These are phyloP conservation scores for Solanum chacoense DNA, from an alignment of 305 asterid genomes.

Conservation along the genomic window DNA sequence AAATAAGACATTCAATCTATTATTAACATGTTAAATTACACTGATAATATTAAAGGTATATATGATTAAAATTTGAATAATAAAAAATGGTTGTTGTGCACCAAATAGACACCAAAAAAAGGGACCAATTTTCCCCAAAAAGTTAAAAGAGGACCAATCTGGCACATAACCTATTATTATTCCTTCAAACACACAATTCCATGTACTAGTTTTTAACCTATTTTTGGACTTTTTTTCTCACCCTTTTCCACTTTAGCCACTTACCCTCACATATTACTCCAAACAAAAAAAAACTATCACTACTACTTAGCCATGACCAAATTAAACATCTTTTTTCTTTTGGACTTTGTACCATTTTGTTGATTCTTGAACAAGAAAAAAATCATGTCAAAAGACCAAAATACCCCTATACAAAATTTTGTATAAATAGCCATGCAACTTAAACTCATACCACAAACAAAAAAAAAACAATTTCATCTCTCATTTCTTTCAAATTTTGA, in stretches of 20 bases:
- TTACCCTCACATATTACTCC: constrained; percentile 8
- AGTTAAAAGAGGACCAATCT: constrained; percentile 21
- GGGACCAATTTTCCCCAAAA: constrained; percentile 25
- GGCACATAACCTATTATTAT: constrained; percentile 40
- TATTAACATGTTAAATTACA: no score
- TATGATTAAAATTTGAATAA: not conserved
- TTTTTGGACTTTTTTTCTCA: constrained; percentile 30
- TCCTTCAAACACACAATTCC: constrained; percentile 64
- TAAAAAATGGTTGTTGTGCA: constrained; percentile 16
- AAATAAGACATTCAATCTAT: not conserved
- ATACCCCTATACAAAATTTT: not conserved
- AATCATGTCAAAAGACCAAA: not conserved
- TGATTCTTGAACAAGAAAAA: constrained; percentile 23
- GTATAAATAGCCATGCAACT: not conserved
- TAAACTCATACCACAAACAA: not conserved
- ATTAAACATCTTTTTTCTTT: constrained; percentile 28
- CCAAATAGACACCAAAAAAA: constrained; percentile 24
- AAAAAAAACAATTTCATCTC: not conserved
- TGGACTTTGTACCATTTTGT: constrained; percentile 35
- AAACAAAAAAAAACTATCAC: constrained; percentile 4
- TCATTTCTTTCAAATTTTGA: not conserved
- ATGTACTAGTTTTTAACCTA: constrained; percentile 42
- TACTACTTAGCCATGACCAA: constrained; percentile 31
- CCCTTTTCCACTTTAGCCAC: constrained; percentile 35
- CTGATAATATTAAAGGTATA: not conserved